Evolutionary conservation across 352 stramenopile genomes (phyloP), one percentile per base, ranked within the genome.

Genomic region (Globisporangium spiculum): DNA sequence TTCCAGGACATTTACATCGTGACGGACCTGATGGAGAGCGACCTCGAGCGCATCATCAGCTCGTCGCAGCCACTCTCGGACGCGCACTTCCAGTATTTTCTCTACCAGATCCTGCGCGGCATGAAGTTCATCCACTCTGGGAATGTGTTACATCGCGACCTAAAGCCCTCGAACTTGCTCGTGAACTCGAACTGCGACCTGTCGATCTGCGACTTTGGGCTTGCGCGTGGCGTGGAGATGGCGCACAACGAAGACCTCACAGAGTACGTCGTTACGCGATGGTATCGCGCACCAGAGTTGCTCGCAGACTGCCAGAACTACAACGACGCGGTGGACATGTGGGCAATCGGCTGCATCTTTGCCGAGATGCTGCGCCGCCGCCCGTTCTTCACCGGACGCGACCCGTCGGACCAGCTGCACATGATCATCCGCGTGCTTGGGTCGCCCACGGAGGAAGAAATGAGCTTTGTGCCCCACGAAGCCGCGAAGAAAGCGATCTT

Each of bases 291-390:
- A 14, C 89, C 89, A 1, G 89, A 96, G 71, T 76, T 96, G 30
- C 75, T 96, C 22, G 77, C 83, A 16, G 91, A 96, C 50, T 99
- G 92, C 76, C 96, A 97, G 66, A 93, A 99, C 73, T 99, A 99
- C 81, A 97, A 94, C 46, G 96, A 98, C 64, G 87, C 93, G 26
- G 93, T 99, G 57, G 96, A 99, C 75, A 91, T 98, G 58, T 99
- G 96, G 96, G 91, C 88, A 59, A 89, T 99, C 30, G 98, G 98
- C 8, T 99, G 98, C 77, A 99, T 99, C 77, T 99, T 99, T 75
- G 98, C 96, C 32, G 98, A 99, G 78, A 96, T 99, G 71, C 87
- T 99, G 54, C 83, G 88, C n/a, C 86, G 98, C 57, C 98, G 98
- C 61, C 97, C 86, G 1, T 94, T 94, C 68, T 94, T 96, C 71